Evolutionary conservation across 1,284 basidiomycete species (phyloP), one percentile per base, ranked within the genome.

Genomic region (Golubevia sp.): DNA sequence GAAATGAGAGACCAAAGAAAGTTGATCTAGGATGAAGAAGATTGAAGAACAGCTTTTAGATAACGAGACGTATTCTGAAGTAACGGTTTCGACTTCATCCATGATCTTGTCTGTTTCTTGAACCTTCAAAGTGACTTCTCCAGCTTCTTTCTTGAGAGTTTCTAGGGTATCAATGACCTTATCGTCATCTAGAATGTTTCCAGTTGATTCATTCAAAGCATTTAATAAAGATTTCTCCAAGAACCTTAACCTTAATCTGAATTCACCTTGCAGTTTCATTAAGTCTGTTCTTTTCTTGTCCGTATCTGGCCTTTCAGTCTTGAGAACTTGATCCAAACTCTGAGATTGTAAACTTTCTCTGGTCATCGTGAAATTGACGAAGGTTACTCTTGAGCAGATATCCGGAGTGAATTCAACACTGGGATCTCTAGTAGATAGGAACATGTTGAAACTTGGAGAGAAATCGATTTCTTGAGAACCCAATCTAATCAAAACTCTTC

Each of bases 321-420:
- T 75, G 51, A 83, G 72, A 15, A 83, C 70, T 50, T 77, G 73
- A 44, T 77, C 76, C 30, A 80, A 68, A 49, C 73, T 74, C 59
- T 82, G 77, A 34, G 68, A 74, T 64, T 82, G 77, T 11, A 83
- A 63, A 58, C 76, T 79, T 62, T 73, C 68, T 51, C 78, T 66
- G 0, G 81, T 83, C 70, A 79, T 79, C 49, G 81, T 83, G 64
- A 83, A 83, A 71, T 83, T 83, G 76, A 82, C 77, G 52, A 83
- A 76, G 18, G 80, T 79, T 55, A 83, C 79, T 1, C 78, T 70
- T 38, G 72, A 73, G 70, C 76, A 80, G 11, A 83, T 70, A 30
- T 79, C 74, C 13, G 79, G 73, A 24, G 79, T 65, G 48, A 82
- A 74, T 38, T 73, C 73, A 53, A 77, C 69, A 24, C 68, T 72